phyloP scores from a whole-genome alignment of 1,284 basidiomycete genomes.

The Sanghuangporus sanghuang region DNA sequence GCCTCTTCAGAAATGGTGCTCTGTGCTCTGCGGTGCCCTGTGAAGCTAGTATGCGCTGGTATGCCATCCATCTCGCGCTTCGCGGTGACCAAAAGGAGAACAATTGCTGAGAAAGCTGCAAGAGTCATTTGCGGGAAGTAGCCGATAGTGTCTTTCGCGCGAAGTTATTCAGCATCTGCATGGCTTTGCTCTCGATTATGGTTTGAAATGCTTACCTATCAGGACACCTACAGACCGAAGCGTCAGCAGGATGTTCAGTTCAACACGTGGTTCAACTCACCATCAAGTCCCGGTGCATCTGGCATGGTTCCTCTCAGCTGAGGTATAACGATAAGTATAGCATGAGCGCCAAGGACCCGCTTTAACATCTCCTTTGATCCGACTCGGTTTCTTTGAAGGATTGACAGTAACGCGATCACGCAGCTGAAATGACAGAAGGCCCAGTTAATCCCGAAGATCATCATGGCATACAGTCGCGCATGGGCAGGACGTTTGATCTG shows the following conservation, averaged over 20 bases:
- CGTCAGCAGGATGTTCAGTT: neutral
- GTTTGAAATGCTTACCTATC: constrained; percentile 33
- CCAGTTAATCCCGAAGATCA: constrained; percentile 48
- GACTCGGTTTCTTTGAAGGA: neutral
- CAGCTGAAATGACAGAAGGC: constrained; percentile 46
- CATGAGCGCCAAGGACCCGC: constrained; percentile 35
- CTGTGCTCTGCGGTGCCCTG: neutral
- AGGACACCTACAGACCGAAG: constrained; percentile 34
- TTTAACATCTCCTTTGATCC: constrained; percentile 31
- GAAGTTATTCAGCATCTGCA: neutral
- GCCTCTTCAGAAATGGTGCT: neutral
- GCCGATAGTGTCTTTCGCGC: constrained; percentile 42
- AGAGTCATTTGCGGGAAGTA: constrained; percentile 56
- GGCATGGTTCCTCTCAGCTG: constrained; percentile 52
- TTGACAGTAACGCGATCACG: constrained; percentile 40
- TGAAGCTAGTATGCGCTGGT: neutral
- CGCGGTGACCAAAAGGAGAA: constrained; percentile 39
- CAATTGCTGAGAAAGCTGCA: constrained; percentile 34
- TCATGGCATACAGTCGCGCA: constrained; percentile 39
- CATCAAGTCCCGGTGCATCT: constrained; percentile 51
- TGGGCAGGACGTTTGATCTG: constrained; percentile 38
- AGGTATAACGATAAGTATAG: constrained; percentile 42
- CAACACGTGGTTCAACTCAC: constrained; percentile 28
- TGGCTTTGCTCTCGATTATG: neutral
- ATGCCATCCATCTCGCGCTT: constrained; percentile 33